phyloP scores from a whole-genome alignment of 2,329 filamentous ascomycete genomes.

The Byssothecium circinans region DNA sequence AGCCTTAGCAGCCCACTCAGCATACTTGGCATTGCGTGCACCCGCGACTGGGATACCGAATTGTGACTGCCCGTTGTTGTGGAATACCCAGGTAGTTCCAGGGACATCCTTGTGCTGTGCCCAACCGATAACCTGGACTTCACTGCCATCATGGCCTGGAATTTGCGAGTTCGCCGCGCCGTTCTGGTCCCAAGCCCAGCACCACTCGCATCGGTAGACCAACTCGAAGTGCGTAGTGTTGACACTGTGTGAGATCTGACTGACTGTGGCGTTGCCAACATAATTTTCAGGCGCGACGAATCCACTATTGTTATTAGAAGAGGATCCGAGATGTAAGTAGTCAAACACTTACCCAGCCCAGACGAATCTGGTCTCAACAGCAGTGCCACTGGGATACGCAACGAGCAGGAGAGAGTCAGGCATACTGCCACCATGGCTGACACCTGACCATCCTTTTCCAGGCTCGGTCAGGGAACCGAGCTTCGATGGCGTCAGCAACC shows the following conservation, averaged over 20 bases:
- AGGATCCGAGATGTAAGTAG: not conserved
- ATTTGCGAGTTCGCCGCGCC: slow-evolving; percentile 44
- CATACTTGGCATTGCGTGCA: slow-evolving; percentile 50
- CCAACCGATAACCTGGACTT: slow-evolving; percentile 56
- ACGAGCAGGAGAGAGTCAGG: slow-evolving; percentile 38
- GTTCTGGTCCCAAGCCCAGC: slow-evolving; percentile 49
- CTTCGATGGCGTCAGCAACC: slow-evolving; percentile 20
- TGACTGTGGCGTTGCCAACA: slow-evolving; percentile 63
- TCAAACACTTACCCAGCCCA: slow-evolving; percentile 28
- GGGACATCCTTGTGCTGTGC: slow-evolving; percentile 52
- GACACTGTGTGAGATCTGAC: slow-evolving; percentile 60
- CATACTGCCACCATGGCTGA: slow-evolving; percentile 43
- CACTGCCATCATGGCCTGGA: slow-evolving; percentile 24
- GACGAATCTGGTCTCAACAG: slow-evolving; percentile 37
- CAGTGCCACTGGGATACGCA: slow-evolving; percentile 30
- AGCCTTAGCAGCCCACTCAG: slow-evolving; percentile 45
- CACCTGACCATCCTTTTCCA: slow-evolving; percentile 40
- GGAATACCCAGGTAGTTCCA: slow-evolving; percentile 46
- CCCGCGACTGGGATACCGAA: slow-evolving; percentile 52
- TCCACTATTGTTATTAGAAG: slow-evolving; percentile 44
- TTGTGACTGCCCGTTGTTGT: slow-evolving; percentile 59
- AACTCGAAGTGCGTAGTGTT: slow-evolving; percentile 62
- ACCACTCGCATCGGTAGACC: slow-evolving; percentile 64
- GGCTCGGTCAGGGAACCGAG: slow-evolving; percentile 31
- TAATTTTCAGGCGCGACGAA: slow-evolving; percentile 63